Evolutionary conservation across 306 rosid genomes (phyloP).

Genomic region (Cercis canadensis): DNA sequence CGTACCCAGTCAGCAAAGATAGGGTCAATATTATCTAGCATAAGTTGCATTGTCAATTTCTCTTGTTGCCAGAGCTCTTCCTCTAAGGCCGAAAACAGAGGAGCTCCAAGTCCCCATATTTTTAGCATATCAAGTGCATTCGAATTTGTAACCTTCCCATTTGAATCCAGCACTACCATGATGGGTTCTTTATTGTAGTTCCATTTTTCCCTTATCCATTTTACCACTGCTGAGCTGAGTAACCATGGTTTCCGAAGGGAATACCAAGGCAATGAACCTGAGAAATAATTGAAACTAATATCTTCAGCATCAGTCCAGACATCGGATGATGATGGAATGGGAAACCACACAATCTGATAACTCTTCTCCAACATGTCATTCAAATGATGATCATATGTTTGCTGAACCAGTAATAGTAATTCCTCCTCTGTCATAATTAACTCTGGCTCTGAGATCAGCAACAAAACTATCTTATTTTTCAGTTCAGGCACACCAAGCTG

Average conservation of each 20-base stretch:
- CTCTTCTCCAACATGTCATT: constrained; percentile 39
- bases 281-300: constrained; percentile 39
- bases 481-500: constrained; percentile 64
- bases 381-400: constrained; percentile 60
- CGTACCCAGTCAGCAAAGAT: constrained; percentile 61
- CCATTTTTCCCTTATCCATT: constrained; percentile 55
- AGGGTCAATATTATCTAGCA: constrained; percentile 52
- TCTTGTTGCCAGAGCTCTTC: constrained; percentile 58
- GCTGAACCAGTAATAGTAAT: constrained; percentile 58
- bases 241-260: constrained; percentile 58
- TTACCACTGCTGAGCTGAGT: constrained; percentile 49
- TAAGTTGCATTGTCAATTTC: constrained; percentile 55
- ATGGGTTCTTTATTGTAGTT: constrained; percentile 51
- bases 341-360: constrained; percentile 66
- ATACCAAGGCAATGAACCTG: constrained; percentile 63
- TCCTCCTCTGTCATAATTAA: constrained; percentile 46
- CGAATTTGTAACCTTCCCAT: constrained; percentile 54
- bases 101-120: constrained; percentile 58
- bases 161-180: constrained; percentile 60
- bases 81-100: constrained; percentile 64
- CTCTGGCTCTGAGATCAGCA: constrained; percentile 63
- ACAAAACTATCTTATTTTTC: constrained; percentile 53
- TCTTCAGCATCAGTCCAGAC: constrained; percentile 66
- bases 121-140: constrained; percentile 61
- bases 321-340: constrained; percentile 55